These are phyloP conservation scores for Cercospora janseana DNA, from an alignment of 2,329 filamentous ascomycete genomes.

Conservation along the genomic window DNA sequence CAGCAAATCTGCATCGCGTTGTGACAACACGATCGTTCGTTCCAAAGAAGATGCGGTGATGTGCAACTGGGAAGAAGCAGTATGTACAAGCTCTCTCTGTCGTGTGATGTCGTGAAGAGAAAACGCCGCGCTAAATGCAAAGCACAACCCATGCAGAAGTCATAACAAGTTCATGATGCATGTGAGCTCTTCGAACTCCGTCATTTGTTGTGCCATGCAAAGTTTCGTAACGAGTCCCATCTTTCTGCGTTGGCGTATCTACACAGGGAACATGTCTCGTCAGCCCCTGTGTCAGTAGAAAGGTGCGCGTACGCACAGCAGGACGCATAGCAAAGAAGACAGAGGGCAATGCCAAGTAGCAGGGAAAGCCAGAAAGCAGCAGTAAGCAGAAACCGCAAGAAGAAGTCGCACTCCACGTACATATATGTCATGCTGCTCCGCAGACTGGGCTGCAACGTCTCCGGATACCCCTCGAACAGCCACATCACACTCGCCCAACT, in stretches of 20 bases:
- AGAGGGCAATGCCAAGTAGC: not conserved
- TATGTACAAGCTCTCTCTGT: conserved; percentile 11
- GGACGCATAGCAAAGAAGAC: conserved; percentile 5
- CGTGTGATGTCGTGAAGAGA: not conserved
- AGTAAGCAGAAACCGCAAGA: not conserved
- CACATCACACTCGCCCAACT: conserved; percentile 97
- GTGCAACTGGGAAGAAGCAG: not conserved
- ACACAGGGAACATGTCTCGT: conserved; percentile 29
- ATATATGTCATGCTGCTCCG: conserved; percentile 97
- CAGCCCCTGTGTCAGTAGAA: conserved; percentile 35
- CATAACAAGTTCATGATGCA: not conserved
- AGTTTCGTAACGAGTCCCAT: conserved; percentile 82
- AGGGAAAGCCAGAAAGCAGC: not conserved
- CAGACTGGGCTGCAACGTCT: conserved; percentile 85
- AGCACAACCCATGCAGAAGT: not conserved
- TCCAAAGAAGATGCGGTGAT: not conserved
- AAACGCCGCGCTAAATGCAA: conserved; percentile 1
- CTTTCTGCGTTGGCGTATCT: conserved; percentile 77
- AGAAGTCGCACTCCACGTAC: conserved; percentile 53
- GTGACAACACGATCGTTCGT: too few relatives aligned
- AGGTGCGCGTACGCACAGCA: not conserved
- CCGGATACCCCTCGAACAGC: conserved; percentile 86
- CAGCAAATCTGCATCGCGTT: not conserved
- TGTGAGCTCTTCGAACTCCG: not conserved
- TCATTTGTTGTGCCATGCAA: conserved; percentile 76